phyloP scores from a whole-genome alignment of 31 red algal genomes.

The Porphyra umbilicalis region DNA sequence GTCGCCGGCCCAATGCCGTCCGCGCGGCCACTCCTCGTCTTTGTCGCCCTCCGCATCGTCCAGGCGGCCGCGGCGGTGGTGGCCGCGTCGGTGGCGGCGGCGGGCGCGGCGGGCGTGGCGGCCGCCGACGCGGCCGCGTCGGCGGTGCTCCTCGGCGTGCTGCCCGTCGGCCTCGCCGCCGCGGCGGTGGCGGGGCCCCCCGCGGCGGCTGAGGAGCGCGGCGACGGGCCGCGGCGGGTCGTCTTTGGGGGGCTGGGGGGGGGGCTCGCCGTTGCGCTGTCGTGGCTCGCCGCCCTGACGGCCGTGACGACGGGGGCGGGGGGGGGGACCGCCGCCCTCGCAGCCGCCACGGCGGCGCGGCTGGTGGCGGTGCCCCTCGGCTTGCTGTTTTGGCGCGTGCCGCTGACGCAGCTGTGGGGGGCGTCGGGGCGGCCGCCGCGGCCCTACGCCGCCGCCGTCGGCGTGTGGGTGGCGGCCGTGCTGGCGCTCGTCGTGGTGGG shows the following conservation, averaged over 20 bases:
- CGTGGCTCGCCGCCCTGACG: not conserved
- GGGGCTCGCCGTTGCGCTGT: not conserved
- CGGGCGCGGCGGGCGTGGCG: not conserved
- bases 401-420: not conserved
- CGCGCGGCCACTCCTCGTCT: not conserved
- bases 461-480: not conserved
- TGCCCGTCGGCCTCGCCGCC: not conserved
- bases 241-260: not conserved
- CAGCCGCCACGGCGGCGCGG: not conserved
- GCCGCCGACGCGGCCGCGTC: not conserved
- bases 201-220: not conserved
- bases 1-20: not conserved
- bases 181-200: not conserved
- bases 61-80: not conserved
- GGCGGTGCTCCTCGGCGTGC: not conserved
- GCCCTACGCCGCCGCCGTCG: not conserved
- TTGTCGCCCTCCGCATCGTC: not conserved
- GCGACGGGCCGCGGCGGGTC: not conserved
- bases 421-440: not conserved
- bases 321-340: not conserved
- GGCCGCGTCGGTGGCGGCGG: not conserved
- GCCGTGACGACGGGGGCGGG: not conserved
- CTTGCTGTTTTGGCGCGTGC: not conserved
- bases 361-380: not conserved
- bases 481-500: not conserved